Evolutionary conservation across 345 rosid species (phyloP).

Genomic region (Draba incana): DNA sequence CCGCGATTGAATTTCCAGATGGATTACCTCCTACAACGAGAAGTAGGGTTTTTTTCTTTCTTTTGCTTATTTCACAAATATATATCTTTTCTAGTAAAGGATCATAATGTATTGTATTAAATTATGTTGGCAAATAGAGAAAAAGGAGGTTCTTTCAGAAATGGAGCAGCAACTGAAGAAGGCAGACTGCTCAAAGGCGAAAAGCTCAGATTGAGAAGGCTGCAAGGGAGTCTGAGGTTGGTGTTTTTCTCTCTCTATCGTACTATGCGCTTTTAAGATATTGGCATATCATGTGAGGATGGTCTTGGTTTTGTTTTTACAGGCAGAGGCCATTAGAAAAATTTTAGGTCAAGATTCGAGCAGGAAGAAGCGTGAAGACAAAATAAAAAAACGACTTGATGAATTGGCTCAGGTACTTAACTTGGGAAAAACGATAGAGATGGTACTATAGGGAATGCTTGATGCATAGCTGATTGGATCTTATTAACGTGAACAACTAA

Average conservation of each 20-base stretch:
- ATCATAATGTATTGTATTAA: no score
- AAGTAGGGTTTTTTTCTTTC: conserved; percentile 61
- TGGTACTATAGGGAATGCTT: no score
- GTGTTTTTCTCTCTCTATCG: conserved; percentile 28
- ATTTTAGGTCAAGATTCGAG: conserved; percentile 93
- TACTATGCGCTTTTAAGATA: background rate
- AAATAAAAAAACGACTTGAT: conserved; percentile 76
- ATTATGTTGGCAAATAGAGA: conserved; percentile 56
- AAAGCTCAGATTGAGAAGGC: conserved; percentile 91
- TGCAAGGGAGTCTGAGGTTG: conserved; percentile 83
- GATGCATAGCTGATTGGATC: conserved; percentile 12
- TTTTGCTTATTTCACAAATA: background rate
- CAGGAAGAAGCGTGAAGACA: conserved; percentile 87
- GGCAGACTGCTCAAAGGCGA: conserved; percentile 89
- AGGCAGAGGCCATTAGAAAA: conserved; percentile 94
- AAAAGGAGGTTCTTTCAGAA: conserved; percentile 85
- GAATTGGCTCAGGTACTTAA: conserved; percentile 89
- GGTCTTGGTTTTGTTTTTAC: conserved; percentile 32
- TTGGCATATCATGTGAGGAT: conserved; percentile 10
- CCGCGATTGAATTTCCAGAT: conserved; percentile 74
- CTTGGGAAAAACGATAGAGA: no score
- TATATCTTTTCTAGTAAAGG: conserved; percentile 8
- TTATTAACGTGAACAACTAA: background rate
- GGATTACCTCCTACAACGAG: conserved; percentile 93
- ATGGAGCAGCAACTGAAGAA: conserved; percentile 88